Percentiles rank a stretch among this genome's conserved stretches.
Conservation (phyloP, 1,139 yeast genomes). For the Petasospora fabianii region DNA sequence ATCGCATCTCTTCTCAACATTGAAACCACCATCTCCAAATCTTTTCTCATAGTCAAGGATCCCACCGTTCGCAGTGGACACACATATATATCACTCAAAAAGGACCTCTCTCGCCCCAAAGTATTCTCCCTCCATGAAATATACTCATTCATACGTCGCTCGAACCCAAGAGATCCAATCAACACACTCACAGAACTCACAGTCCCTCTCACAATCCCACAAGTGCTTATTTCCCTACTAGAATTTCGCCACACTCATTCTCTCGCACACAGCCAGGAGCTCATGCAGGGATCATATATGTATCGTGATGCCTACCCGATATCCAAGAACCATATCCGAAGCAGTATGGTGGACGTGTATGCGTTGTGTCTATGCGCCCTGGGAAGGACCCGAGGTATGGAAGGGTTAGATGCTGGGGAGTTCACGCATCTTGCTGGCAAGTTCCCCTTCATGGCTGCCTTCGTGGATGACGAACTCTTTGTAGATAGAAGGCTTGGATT, state of each 20-base stretch:
- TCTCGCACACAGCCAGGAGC: conserved; percentile 9
- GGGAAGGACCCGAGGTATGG: no score
- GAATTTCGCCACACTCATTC: conserved; percentile 6
- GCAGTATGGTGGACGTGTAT: conserved; percentile 8
- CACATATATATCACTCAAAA: conserved; percentile 13
- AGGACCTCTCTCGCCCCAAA: conserved; percentile 5
- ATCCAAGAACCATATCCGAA: conserved; percentile 13
- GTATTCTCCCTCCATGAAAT: conserved; percentile 10
- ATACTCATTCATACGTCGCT: conserved; percentile 1
- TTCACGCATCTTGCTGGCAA: conserved; percentile 4
- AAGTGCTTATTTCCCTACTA: conserved; percentile 3
- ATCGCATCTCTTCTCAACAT: conserved; percentile 15
- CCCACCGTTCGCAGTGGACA: conserved; percentile 11
- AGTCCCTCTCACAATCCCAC: conserved; percentile 5
- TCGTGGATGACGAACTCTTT: conserved; percentile 10
- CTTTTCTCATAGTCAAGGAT: conserved; percentile 18
- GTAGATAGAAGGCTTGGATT: no score
- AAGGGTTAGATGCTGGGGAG: neutral
- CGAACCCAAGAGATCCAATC: conserved; percentile 2
- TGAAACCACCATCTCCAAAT: conserved; percentile 3
- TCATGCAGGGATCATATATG: conserved; percentile 6
- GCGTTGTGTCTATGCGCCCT: conserved; percentile 1
- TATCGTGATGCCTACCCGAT: conserved; percentile 9
- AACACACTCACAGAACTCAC: conserved; percentile 4
- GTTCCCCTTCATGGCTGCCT: conserved; percentile 13